Base-by-base conservation (phyloP, 345 rosid genomes). In the Moringa oleifera region DNA sequence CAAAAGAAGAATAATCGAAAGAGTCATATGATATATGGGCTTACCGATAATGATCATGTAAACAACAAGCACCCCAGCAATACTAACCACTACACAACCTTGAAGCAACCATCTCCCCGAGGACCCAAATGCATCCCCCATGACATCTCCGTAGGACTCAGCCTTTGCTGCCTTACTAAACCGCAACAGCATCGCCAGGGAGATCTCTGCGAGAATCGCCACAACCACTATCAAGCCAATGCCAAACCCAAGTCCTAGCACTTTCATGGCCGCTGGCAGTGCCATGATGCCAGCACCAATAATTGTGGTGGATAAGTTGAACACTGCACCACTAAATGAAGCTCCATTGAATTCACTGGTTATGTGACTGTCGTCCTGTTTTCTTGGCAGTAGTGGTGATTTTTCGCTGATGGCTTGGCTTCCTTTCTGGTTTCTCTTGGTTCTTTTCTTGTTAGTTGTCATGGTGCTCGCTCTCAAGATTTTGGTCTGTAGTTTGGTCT, bases 261-360 rank as follows among this genome's bases (percentile, higher is more conserved):
- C 88, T 61, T 83, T 87, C 87, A 85, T 76, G 64, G 87, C 83
- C n/a, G 90, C 95, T 59, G 95, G 95, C 79, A 87, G 70, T 51
- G 95, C 85, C 95, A 87, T 87, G 73, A 87, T 87, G 28, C 95
- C 95, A 23, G 95, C 95, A 65, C 90, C 90, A 71, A 85, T 83
- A 59, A 85, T 68, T 1, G 89, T 87, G 18, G 88, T 87, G 41
- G 95, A 79, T 55, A 87, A 77, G 68, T 87, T 87, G 64, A 87
- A 87, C 65, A 87, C 95, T 1, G 89, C 90, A 58, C 95, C 95
- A n/a, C 79, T 74, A 62, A 87, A 87, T 53, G 95, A 87, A 73
- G 90, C 90, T 58, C 95, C 89, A 68, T 83, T 75, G 55, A 84
- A 80, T 65, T 84, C 94, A 59, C 47, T 41, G 33, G 33, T 28